Conservation (phyloP, 169 alveolate genomes). For the Babesia microti region DNA sequence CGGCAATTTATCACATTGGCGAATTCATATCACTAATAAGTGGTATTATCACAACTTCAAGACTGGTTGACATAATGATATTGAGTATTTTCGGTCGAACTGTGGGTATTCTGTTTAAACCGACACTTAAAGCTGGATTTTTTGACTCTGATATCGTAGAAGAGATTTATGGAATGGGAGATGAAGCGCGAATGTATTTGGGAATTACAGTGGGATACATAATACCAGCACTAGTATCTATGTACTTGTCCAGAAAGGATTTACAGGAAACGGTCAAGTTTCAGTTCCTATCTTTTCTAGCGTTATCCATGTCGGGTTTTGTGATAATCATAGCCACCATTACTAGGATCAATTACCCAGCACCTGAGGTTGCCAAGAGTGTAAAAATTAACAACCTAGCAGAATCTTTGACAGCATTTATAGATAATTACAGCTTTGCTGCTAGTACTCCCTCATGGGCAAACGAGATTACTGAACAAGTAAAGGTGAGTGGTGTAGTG, state of each 20-base stretch:
- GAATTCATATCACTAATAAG: slow-evolving; percentile 43
- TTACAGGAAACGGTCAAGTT: slow-evolving; percentile 57
- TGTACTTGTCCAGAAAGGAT: slow-evolving; percentile 44
- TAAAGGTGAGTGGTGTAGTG: slow-evolving; percentile 43
- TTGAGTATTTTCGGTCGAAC: slow-evolving; percentile 48
- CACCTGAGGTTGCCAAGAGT: slow-evolving; percentile 1
- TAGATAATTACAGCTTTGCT: slow-evolving; percentile 54
- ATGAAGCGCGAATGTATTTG: slow-evolving; percentile 16
- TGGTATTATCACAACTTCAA: slow-evolving; percentile 53
- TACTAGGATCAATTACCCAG: slow-evolving; percentile 4
- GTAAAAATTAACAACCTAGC: slow-evolving; percentile 1
- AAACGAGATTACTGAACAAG: slow-evolving; percentile 59
- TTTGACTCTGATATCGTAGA: slow-evolving; percentile 4
- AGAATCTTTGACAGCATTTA: slow-evolving; percentile 25
- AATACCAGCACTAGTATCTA: slow-evolving; percentile 47
- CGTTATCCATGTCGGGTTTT: slow-evolving; percentile 35
- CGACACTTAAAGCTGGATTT: slow-evolving; percentile 25
- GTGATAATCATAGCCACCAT: slow-evolving; percentile 29
- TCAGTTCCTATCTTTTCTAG: slow-evolving; percentile 52
- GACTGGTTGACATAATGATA: slow-evolving; percentile 52
- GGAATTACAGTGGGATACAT: slow-evolving; percentile 59
- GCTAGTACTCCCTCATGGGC: slow-evolving; percentile 65
- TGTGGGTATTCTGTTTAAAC: slow-evolving; percentile 51
- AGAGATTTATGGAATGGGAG: slow-evolving; percentile 10
- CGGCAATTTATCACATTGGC: slow-evolving; percentile 51